Evolutionary conservation across 495 filamentous ascomycete genomes (phyloP).

Genomic region (Cercophora newfieldiana): DNA sequence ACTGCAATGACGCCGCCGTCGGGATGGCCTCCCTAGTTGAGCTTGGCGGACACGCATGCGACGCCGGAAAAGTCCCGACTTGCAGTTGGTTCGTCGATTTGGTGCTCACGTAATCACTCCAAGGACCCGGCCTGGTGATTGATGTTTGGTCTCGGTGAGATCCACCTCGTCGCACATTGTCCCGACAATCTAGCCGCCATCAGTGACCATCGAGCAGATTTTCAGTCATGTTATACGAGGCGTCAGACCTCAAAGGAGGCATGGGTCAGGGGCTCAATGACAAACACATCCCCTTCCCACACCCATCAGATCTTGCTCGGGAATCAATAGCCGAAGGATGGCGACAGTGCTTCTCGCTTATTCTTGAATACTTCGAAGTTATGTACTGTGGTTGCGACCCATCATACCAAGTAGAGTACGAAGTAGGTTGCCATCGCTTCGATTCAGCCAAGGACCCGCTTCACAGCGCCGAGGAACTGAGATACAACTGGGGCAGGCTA

Average conservation of each 20-base stretch:
- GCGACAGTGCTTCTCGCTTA: no score
- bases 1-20: neutral
- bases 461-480: no score
- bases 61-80: slow-evolving; percentile 7
- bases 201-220: neutral
- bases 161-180: neutral
- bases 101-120: slow-evolving; percentile 16
- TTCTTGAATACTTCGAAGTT: neutral
- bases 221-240: neutral
- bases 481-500: no score
- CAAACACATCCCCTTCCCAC: neutral
- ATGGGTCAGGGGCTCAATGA: no score
- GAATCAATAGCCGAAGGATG: neutral
- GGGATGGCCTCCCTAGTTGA: neutral
- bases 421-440: neutral
- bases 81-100: neutral
- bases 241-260: no score
- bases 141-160: slow-evolving; percentile 2
- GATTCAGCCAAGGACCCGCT: no score
- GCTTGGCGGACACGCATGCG: neutral
- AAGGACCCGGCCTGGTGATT: neutral
- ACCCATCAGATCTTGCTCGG: neutral
- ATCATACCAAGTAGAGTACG: neutral
- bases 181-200: neutral
- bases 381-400: neutral